Evolutionary conservation across 257 asterid species (phyloP).

Genomic region (Solanum medicagineum): DNA sequence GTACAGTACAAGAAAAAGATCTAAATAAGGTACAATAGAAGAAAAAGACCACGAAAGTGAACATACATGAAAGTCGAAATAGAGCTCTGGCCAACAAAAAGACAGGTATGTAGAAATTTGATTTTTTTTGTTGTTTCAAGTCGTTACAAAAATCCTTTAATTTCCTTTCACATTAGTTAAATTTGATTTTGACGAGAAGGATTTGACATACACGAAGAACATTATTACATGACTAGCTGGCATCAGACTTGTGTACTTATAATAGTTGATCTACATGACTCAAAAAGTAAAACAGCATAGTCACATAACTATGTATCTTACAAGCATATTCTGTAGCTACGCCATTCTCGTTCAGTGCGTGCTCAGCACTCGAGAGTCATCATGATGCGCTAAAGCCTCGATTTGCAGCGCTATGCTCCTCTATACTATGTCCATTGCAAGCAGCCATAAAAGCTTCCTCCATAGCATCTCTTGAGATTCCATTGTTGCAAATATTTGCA

Average conservation of each 20-base stretch:
- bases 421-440: slow-evolving; percentile 19
- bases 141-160: background rate
- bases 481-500: slow-evolving; percentile 64
- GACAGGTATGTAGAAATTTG: background rate
- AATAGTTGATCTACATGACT: too few relatives aligned
- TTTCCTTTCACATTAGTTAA: background rate
- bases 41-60: too few relatives aligned
- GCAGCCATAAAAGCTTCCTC: slow-evolving; percentile 62
- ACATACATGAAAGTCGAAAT: too few relatives aligned
- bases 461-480: slow-evolving; percentile 23
- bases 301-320: background rate
- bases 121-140: background rate
- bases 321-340: background rate
- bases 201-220: background rate
- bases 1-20: too few relatives aligned
- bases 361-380: too few relatives aligned
- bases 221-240: background rate
- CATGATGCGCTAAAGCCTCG: slow-evolving; percentile 45
- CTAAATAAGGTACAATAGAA: too few relatives aligned
- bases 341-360: background rate
- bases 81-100: background rate
- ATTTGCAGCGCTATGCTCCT: slow-evolving; percentile 10
- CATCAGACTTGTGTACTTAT: background rate
- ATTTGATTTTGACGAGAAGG: background rate
- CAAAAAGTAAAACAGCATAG: too few relatives aligned